phyloP scores from a whole-genome alignment of 1,284 basidiomycete genomes.

The Marasmius sp. region DNA sequence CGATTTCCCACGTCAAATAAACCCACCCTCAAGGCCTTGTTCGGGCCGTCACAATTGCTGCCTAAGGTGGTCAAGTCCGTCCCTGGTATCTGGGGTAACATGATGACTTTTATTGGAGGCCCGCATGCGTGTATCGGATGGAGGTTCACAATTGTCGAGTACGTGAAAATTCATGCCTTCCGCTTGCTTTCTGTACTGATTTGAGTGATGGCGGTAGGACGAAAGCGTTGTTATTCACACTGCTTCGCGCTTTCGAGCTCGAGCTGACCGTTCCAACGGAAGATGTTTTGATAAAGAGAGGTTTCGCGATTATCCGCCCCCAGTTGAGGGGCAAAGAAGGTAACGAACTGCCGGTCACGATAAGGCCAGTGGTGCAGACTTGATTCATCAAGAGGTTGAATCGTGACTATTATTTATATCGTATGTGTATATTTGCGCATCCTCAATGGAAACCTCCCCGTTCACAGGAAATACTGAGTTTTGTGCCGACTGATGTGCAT shows the following conservation, averaged over 20 bases:
- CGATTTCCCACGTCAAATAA: no score
- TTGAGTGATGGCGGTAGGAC: conserved; percentile 22
- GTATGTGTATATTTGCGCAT: no score
- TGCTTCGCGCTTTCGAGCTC: conserved; percentile 49
- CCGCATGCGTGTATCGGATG: not conserved
- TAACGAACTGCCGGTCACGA: not conserved
- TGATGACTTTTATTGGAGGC: not conserved
- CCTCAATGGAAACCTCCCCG: no score
- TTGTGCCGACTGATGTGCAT: no score
- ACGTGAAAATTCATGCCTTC: not conserved
- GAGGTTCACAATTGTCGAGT: not conserved
- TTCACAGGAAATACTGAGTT: no score
- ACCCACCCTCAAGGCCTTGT: no score
- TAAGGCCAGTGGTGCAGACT: not conserved
- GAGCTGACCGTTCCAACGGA: conserved; percentile 34
- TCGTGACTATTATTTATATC: not conserved
- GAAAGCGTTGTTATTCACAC: conserved; percentile 45
- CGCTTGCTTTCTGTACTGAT: not conserved
- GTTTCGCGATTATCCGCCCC: not conserved
- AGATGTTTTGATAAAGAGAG: conserved; percentile 13
- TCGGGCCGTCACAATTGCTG: no score
- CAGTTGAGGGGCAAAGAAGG: not conserved
- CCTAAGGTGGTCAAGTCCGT: conserved; percentile 24
- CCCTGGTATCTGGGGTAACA: not conserved
- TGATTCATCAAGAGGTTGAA: not conserved